Percentiles rank a stretch among this genome's conserved stretches.
These are phyloP conservation scores for Sporothrix luriei DNA, from an alignment of 2,329 filamentous ascomycete species.

Conservation along the genomic window DNA sequence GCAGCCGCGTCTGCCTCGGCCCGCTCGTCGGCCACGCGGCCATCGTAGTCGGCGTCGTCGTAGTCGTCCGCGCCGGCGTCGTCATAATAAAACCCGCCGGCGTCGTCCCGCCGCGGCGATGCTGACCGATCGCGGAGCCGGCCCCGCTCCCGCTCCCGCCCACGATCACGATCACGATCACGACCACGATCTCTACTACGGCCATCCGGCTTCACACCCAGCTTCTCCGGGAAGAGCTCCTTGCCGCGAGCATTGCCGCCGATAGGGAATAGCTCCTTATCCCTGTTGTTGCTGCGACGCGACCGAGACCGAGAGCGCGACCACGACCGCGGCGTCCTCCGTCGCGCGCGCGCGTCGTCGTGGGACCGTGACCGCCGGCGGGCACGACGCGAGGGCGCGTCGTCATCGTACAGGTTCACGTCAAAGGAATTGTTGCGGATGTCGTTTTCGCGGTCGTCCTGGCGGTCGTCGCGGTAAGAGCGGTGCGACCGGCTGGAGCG, in stretches of 20 bases:
- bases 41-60: constrained; percentile 39
- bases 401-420: constrained; percentile 66
- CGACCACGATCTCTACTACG: constrained; percentile 45
- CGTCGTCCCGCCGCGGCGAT: constrained; percentile 52
- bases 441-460: constrained; percentile 53
- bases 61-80: constrained; percentile 34
- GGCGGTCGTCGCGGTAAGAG: constrained; percentile 44
- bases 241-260: constrained; percentile 32
- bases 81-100: constrained; percentile 48
- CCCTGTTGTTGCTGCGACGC: constrained; percentile 48
- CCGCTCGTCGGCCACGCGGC: constrained; percentile 38
- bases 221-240: constrained; percentile 34
- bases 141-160: constrained; percentile 39
- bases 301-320: constrained; percentile 23
- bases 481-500: constrained; percentile 5
- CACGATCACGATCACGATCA: constrained; percentile 40
- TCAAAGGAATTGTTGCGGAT: constrained; percentile 62
- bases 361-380: constrained; percentile 34
- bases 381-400: constrained; percentile 47
- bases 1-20: constrained; percentile 33
- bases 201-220: background rate
- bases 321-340: constrained; percentile 13
- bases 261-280: constrained; percentile 66
- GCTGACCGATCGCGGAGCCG: constrained; percentile 54
- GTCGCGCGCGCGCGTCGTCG: constrained; percentile 5